phyloP scores from a whole-genome alignment of 257 asterid genomes.

The Sherardia arvensis region DNA sequence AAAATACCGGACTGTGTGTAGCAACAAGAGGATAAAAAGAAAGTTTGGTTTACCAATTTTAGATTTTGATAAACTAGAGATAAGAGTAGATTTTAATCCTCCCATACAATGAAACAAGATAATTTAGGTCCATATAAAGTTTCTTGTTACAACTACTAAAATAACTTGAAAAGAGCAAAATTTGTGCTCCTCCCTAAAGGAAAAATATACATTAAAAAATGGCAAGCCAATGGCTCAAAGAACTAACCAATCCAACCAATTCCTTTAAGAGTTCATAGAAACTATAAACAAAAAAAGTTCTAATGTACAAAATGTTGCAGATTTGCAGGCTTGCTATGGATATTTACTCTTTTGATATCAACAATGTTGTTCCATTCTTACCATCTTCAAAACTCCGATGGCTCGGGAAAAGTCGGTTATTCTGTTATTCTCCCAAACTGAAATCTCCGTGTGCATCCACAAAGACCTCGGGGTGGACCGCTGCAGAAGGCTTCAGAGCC shows the following conservation, averaged over 20 bases:
- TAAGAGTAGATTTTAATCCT: background rate
- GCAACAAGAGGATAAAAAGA: background rate
- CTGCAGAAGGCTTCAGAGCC: constrained; percentile 63
- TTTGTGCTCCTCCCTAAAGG: background rate
- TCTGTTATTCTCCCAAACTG: background rate
- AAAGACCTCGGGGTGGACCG: constrained; percentile 52
- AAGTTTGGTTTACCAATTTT: background rate
- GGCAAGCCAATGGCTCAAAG: background rate
- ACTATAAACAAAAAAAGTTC: background rate
- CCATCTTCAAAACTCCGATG: background rate
- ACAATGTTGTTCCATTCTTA: background rate
- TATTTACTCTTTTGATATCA: background rate
- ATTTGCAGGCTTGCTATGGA: background rate
- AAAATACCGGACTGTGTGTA: too few species aligned
- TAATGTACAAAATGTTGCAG: background rate
- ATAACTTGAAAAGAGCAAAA: background rate
- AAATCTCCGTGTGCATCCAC: constrained; percentile 25
- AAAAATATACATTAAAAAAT: background rate
- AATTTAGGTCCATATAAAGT: too few species aligned
- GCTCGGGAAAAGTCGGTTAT: background rate
- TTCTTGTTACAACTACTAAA: background rate
- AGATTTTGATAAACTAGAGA: background rate
- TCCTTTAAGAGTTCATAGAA: background rate
- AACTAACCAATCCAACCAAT: background rate
- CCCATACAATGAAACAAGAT: background rate